Evolutionary conservation across 1,139 yeast species (phyloP), one percentile per base, ranked within the genome.

Genomic region (Lodderomyces parapsilosis): DNA sequence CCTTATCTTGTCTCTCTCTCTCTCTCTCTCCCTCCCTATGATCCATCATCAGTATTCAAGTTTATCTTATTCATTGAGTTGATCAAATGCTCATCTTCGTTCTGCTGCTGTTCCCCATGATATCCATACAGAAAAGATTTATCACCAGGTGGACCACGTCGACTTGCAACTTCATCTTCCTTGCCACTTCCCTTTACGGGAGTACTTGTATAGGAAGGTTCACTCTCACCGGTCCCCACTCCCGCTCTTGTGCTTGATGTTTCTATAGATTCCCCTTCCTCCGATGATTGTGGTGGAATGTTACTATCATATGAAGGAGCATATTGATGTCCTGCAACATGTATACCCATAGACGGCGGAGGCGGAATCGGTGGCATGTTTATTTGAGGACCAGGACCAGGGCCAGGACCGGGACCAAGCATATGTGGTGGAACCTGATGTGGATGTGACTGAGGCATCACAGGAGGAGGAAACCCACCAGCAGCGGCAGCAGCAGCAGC

Each of bases 401-500:
- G n/a, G n/a, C n/a, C n/a, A 18, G 44, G 43, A 17, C 31, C 31
- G 13, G 33, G 35, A 24, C 41, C 46, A 28, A 27, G 43, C 23
- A 36, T 34, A 15, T 22, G 36, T 17, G 28, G 42, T 23, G 28
- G 34, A 4, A 24, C 35, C 24, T 41, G 40, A 14, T 32, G 38
- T 18, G 30, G 41, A 25, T 27, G 41, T 30, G 44, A 40, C 23
- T 37, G 51, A 15, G 52, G 51, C 22, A 15, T 14, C 9, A 47
- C 46, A n/a, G 28, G 28, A 22, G 53, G 55, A 25, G 50, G 55
- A 25, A 47, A 54, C 6, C 59, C 62, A 14, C 52, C 58, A 23
- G 60, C 58, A 19, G 61, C 57, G 14, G 61, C 60, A 14, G 59
- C 57, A 1, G 62, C 60, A 8, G 60, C 63, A 9, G 58, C 59